Base-by-base conservation (phyloP, 1,139 yeast species). In the Spencermartinsiella ligniputridi region DNA sequence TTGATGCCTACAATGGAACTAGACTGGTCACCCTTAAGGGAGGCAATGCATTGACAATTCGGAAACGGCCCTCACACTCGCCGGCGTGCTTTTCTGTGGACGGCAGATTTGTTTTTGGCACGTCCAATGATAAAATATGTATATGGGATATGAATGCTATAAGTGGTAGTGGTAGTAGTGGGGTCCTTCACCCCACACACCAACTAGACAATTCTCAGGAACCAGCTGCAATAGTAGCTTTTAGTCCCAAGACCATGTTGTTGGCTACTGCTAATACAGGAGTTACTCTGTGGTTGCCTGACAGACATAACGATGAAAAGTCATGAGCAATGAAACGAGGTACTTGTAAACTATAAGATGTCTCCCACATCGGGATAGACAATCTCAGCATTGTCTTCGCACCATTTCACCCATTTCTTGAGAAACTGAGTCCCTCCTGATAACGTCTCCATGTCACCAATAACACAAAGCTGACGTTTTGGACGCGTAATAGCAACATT, bases 401-500 rank as follows among this genome's bases (percentile, higher is more conserved):
- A 83, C 79, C 84, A 83, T 12, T 69, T 64, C 3, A 78, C 78
- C 96, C 96, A 89, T 30, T 70, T 64, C 42, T 71, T 68, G 47
- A 90, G 68, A 56, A 79, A 86, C 27, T 64, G 62, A 22, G 76
- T 68, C 2, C 67, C 66, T 12, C 39, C 17, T 70, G 60, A 84
- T 80, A 24, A 86, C 76, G 79, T 76, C 55, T 85, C 95, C 67
- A 86, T 75, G 63, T 92, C 95, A 1, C 97, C 97, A 41, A 92
- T 69, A 0, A 92, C 76, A 58, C 94, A 86, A 5, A 92, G 68
- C 55, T 90, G 97, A 49, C 92, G 71, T 58, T 84, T 83, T 2
- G 97, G 88, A 52, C 98, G 72, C 0, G 97, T 89, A 65, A 90
- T 88, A 2, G 97, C 96, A 33, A 90, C 97, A 59, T 89, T 89